Evolutionary conservation across 345 rosid genomes (phyloP).

Genomic region (Physaria fendleri): DNA sequence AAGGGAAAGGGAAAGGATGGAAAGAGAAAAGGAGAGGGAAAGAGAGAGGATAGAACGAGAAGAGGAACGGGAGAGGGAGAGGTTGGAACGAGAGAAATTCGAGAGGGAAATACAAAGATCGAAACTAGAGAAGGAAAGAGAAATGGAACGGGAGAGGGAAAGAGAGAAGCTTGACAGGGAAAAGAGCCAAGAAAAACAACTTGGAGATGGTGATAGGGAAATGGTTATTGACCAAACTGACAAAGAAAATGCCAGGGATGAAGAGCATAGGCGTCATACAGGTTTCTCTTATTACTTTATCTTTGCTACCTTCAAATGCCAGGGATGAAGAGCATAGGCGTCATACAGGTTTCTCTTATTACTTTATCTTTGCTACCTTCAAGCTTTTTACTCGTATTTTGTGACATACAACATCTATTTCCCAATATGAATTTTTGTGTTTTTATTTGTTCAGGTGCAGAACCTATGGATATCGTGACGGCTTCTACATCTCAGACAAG

Average conservation of each 20-base stretch:
- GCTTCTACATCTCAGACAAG: constrained; percentile 47
- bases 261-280: constrained; percentile 51
- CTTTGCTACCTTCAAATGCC: constrained; percentile 15
- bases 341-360: constrained; percentile 39
- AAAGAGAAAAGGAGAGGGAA: constrained; percentile 56
- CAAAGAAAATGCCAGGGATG: constrained; percentile 37
- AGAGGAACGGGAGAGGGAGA: constrained; percentile 21
- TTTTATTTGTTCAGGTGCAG: constrained; percentile 39
- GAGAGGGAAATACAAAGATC: constrained; percentile 64
- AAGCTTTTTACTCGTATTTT: neutral
- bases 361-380: neutral
- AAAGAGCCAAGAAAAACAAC: constrained; percentile 59
- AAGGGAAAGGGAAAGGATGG: constrained; percentile 43
- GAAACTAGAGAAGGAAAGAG: constrained; percentile 22
- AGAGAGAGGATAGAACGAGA: constrained; percentile 59
- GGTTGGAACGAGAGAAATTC: constrained; percentile 39
- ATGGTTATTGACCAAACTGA: constrained; percentile 48
- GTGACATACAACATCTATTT: neutral
- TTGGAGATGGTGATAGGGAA: constrained; percentile 48
- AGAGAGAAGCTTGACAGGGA: constrained; percentile 53
- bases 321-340: constrained; percentile 52
- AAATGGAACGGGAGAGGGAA: constrained; percentile 31
- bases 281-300: constrained; percentile 32
- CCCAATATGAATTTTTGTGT: neutral
- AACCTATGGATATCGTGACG: constrained; percentile 68